phyloP scores from a whole-genome alignment of 1,139 yeast species.

The Protomyces inundatus region DNA sequence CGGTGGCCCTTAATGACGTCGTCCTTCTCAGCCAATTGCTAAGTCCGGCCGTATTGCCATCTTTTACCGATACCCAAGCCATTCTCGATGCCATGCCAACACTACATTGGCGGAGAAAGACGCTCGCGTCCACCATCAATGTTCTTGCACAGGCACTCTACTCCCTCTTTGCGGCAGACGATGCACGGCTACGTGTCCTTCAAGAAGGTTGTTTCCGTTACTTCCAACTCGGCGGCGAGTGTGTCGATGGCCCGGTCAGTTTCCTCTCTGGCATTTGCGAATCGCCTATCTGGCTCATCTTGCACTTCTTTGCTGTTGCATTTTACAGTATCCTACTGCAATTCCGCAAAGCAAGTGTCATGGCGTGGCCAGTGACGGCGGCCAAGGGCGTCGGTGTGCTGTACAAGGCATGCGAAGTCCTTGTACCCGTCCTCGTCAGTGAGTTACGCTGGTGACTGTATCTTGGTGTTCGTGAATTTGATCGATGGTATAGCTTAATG shows the following conservation, averaged over 20 bases:
- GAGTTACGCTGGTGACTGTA: slow-evolving; percentile 19
- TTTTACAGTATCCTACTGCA: slow-evolving; percentile 26
- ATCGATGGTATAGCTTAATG: not conserved
- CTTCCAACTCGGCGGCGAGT: slow-evolving; percentile 77
- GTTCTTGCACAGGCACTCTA: slow-evolving; percentile 87
- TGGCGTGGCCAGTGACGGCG: slow-evolving; percentile 20
- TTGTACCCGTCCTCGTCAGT: slow-evolving; percentile 28
- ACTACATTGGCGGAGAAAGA: slow-evolving; percentile 75
- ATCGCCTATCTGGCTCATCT: slow-evolving; percentile 25
- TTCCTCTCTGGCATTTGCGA: slow-evolving; percentile 59
- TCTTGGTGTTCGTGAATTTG: not conserved
- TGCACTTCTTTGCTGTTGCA: slow-evolving; percentile 31
- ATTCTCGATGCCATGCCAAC: slow-evolving; percentile 53
- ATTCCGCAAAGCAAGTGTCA: not conserved
- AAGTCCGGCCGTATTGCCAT: slow-evolving; percentile 53
- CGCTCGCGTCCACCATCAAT: slow-evolving; percentile 75
- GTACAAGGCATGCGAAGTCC: slow-evolving; percentile 27
- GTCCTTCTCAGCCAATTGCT: slow-evolving; percentile 58
- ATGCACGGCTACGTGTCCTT: slow-evolving; percentile 49
- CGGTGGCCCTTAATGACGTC: slow-evolving; percentile 90
- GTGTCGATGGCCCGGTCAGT: slow-evolving; percentile 73
- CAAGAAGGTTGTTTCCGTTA: slow-evolving; percentile 88
- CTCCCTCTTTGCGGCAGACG: slow-evolving; percentile 62
- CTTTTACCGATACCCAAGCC: slow-evolving; percentile 53
- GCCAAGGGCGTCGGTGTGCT: slow-evolving; percentile 24